Evolutionary conservation across 2,329 filamentous ascomycete species (phyloP).

Genomic region (Colletotrichum chlorophyti): DNA sequence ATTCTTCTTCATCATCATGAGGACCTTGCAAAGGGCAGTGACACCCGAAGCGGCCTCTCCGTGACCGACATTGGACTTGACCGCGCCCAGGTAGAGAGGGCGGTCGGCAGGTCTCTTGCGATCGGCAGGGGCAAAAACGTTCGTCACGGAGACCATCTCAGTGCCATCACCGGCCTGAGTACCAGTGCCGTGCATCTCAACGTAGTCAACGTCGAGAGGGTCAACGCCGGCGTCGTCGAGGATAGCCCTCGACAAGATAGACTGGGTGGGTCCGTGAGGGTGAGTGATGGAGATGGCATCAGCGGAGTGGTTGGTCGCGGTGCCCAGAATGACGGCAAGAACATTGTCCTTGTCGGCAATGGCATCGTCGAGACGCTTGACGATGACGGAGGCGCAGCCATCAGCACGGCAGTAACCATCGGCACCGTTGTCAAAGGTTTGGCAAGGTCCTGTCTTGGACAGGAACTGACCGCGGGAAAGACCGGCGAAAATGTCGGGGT

Average conservation of each 20-base stretch:
- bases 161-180: slow-evolving; percentile 84
- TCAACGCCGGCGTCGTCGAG: slow-evolving; percentile 77
- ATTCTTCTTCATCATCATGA: slow-evolving; percentile 70
- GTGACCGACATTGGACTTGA: slow-evolving; percentile 71
- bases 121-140: slow-evolving; percentile 55
- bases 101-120: slow-evolving; percentile 53
- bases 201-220: slow-evolving; percentile 78
- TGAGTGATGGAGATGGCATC: slow-evolving; percentile 85
- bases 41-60: slow-evolving; percentile 67
- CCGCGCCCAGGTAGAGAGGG: slow-evolving; percentile 67
- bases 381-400: slow-evolving; percentile 74
- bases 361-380: slow-evolving; percentile 83
- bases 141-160: slow-evolving; percentile 80
- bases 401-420: slow-evolving; percentile 87
- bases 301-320: slow-evolving; percentile 82
- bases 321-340: slow-evolving; percentile 77
- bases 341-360: slow-evolving; percentile 78
- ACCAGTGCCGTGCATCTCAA: slow-evolving; percentile 90
- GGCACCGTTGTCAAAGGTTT: slow-evolving; percentile 81
- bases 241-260: slow-evolving; percentile 72
- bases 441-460: slow-evolving; percentile 77
- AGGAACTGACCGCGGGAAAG: slow-evolving; percentile 80
- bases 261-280: slow-evolving; percentile 79
- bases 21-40: slow-evolving; percentile 68
- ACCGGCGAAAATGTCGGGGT: slow-evolving; percentile 80